phyloP scores from a whole-genome alignment of 352 stramenopile genomes.

The Pythium apleroticum region DNA sequence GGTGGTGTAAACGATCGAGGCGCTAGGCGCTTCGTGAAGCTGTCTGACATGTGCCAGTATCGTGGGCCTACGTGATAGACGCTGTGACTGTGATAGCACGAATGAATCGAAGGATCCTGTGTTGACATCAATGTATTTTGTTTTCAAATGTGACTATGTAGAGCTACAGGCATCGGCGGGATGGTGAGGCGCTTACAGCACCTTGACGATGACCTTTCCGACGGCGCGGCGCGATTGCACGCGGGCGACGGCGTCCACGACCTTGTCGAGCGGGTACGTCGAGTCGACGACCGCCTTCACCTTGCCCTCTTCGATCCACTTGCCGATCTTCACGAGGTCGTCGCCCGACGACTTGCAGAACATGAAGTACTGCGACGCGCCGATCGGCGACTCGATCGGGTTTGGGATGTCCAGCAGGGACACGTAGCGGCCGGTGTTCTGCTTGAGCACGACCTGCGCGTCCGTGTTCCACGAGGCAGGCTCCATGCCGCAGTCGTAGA shows the following conservation, averaged over 20 bases:
- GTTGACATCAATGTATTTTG: not conserved
- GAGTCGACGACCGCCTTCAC: constrained; percentile 36
- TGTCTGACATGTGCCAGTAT: no score
- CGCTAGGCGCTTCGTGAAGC: no score
- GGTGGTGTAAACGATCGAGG: no score
- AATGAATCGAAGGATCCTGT: no score
- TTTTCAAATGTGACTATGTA: not conserved
- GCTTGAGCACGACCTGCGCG: constrained; percentile 37
- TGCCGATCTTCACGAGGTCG: constrained; percentile 38
- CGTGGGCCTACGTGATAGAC: no score
- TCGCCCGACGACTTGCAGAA: constrained; percentile 22
- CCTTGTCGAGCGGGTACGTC: constrained; percentile 43
- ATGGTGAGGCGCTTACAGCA: constrained; percentile 3
- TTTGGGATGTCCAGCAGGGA: constrained; percentile 34
- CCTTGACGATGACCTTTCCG: constrained; percentile 27
- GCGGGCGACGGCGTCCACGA: constrained; percentile 38
- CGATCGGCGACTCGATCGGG: constrained; percentile 44
- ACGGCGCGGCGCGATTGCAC: constrained; percentile 42
- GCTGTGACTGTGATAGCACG: no score
- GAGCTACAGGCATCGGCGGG: not conserved
- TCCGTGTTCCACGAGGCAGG: constrained; percentile 34
- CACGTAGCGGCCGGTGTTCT: constrained; percentile 38
- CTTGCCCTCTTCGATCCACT: constrained; percentile 39
- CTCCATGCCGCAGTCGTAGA: constrained; percentile 31
- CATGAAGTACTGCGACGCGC: constrained; percentile 29